A percentile compares a stretch with the other conserved stretches of the same genome.
Evolutionary conservation across 495 filamentous ascomycete genomes (phyloP).

Genomic region (Xylaria nigripes): DNA sequence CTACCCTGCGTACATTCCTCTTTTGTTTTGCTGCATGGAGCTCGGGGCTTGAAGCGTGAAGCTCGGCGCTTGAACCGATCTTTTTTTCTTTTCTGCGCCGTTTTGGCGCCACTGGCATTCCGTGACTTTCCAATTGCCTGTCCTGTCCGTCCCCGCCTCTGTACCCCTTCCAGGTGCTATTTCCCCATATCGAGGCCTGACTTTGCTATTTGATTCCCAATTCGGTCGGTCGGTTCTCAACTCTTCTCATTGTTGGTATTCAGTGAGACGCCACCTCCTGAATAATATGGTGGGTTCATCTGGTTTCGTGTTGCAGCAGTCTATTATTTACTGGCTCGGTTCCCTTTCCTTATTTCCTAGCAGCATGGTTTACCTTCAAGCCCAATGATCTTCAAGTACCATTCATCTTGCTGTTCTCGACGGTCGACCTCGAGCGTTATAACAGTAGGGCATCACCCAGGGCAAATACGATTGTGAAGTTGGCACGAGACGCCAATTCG

Average conservation of each 20-base stretch:
- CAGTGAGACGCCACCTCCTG: background rate
- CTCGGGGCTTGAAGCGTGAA: background rate
- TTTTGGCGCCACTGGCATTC: background rate
- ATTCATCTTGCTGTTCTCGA: background rate
- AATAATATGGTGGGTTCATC: background rate
- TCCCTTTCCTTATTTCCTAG: background rate
- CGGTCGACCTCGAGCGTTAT: background rate
- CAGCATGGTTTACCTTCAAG: background rate
- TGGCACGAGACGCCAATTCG: background rate
- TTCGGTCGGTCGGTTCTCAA: background rate
- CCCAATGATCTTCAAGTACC: background rate
- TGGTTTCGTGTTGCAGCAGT: background rate
- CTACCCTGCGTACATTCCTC: too few species aligned
- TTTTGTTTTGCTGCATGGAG: background rate
- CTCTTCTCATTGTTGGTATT: background rate
- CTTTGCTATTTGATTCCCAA: background rate
- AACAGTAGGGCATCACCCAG: background rate
- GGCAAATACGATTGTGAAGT: background rate
- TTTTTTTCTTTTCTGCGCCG: conserved; percentile 1
- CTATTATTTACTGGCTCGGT: background rate
- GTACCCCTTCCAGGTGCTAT: background rate
- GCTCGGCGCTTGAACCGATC: background rate
- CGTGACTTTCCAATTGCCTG: conserved; percentile 1
- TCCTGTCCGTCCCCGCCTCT: background rate
- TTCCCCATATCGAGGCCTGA: background rate